Percentiles rank a stretch among this genome's conserved stretches.
Evolutionary conservation across 345 rosid genomes (phyloP).

Genomic region (Corchorus olitorius): DNA sequence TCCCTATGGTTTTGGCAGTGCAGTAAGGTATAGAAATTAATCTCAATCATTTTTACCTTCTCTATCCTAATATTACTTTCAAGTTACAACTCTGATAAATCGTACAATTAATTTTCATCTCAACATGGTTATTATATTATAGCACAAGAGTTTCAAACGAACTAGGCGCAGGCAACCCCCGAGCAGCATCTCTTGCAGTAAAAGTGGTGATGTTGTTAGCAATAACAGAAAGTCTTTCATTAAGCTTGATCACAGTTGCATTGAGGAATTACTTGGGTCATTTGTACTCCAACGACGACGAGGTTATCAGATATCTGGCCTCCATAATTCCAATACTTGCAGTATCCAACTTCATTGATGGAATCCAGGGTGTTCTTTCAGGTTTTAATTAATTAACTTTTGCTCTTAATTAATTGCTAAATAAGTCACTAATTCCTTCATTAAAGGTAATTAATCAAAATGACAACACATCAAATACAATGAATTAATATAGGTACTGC

Average conservation of each 20-base stretch:
- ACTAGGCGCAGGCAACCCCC: slow-evolving; percentile 18
- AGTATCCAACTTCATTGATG: no score
- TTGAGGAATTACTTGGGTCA: slow-evolving; percentile 27
- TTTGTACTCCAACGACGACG: slow-evolving; percentile 28
- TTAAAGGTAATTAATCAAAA: no score
- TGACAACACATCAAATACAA: no score
- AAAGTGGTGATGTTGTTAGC: slow-evolving; percentile 26
- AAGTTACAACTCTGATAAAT: no score
- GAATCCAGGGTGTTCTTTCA: slow-evolving; percentile 10
- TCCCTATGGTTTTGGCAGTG: slow-evolving; percentile 24
- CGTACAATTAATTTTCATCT: background rate
- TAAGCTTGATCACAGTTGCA: slow-evolving; percentile 23
- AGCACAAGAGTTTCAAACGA: no score
- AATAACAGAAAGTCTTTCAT: slow-evolving; percentile 23
- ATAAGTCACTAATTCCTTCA: no score
- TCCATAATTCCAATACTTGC: slow-evolving; percentile 9
- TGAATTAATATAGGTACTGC: slow-evolving; percentile 29
- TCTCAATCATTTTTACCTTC: background rate
- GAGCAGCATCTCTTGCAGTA: slow-evolving; percentile 26
- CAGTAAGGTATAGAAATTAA: slow-evolving; percentile 28
- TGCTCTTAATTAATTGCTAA: background rate
- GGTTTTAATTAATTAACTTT: slow-evolving; percentile 15
- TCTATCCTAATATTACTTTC: no score
- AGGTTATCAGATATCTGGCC: slow-evolving; percentile 27
- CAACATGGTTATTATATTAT: no score